Evolutionary conservation across 805 yeast genomes (phyloP).

Genomic region (Saturnispora dispora): DNA sequence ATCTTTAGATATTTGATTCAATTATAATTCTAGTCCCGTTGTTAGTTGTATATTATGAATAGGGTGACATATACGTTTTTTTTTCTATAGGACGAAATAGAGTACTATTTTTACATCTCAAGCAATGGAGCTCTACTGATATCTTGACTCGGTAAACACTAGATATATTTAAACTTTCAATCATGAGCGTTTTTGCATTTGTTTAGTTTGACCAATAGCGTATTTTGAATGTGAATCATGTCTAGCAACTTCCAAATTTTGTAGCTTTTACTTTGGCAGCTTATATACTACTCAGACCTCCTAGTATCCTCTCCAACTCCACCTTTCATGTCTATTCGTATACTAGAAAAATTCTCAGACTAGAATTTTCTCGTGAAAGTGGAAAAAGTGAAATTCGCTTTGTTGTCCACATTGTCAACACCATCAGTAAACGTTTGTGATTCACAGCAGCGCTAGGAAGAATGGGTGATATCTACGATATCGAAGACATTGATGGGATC

Average conservation of each 20-base stretch:
- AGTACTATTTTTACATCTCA: too few species aligned
- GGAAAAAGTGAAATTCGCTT: background rate
- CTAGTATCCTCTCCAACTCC: background rate
- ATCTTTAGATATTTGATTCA: background rate
- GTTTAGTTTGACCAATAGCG: background rate
- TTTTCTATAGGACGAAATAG: too few species aligned
- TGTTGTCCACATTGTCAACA: conserved; percentile 2
- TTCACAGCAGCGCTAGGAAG: background rate
- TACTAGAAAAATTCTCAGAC: background rate
- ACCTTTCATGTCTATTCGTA: background rate
- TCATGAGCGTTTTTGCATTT: background rate
- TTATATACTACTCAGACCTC: background rate
- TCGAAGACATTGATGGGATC: conserved; percentile 55
- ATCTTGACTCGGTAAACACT: background rate
- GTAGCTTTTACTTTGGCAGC: too few species aligned
- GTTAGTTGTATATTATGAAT: background rate
- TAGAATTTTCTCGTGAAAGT: background rate
- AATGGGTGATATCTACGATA: conserved; percentile 45
- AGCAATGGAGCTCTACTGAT: background rate
- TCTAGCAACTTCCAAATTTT: too few species aligned
- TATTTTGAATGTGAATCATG: too few species aligned
- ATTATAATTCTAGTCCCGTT: background rate
- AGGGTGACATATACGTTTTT: background rate
- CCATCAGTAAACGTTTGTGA: background rate
- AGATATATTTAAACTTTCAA: background rate